Evolutionary conservation across 2,329 filamentous ascomycete genomes (phyloP), one percentile per base, ranked within the genome.

Genomic region (Ilyonectria robusta): DNA sequence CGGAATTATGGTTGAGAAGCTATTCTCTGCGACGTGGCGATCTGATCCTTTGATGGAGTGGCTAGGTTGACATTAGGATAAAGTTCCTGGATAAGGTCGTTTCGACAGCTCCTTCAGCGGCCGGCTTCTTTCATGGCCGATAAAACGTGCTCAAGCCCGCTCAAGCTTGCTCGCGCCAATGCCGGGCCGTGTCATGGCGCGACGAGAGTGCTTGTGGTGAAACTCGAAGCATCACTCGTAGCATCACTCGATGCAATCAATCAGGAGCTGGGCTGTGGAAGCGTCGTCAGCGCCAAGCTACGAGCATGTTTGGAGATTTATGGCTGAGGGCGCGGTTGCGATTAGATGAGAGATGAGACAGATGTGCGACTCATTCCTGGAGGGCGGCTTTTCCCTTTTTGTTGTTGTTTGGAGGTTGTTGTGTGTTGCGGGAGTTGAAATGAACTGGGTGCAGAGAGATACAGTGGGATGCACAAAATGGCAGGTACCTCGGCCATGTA

Each of bases 401-500:
- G n/a, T 50, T 31, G 2, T 10, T 51, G 47, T 51, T 31, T 47
- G 5, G 44, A 23, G 5, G 26, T 51, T 51, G 29, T 51, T 51
- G 29, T 17, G 47, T 51, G 29, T 51, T 51, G 29, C 9, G 47
- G 17, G 47, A 31, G 17, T 29, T 48, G 26, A 51, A n/a, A 42
- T 46, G n/a, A 46, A n/a, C 40, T 1, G 8, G 23, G 8, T 9
- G 47, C 23, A 23, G 26, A 5, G 26, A 31, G 4, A 21, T 21
- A 21, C 21, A 21, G 21, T 21, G 21, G 21, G 21, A 21, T 21
- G 21, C 21, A 21, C 21, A 21, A 21, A 21, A 21, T 21, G 21
- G 21, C 21, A 21, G 21, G 54, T 64, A 64, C 62, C 29, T 59
- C 47, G 37, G 19, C 8, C 40, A 64, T 59, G 62, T 64, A 64